Conservation (phyloP, 169 alveolate genomes). For the Plasmodium adleri region DNA sequence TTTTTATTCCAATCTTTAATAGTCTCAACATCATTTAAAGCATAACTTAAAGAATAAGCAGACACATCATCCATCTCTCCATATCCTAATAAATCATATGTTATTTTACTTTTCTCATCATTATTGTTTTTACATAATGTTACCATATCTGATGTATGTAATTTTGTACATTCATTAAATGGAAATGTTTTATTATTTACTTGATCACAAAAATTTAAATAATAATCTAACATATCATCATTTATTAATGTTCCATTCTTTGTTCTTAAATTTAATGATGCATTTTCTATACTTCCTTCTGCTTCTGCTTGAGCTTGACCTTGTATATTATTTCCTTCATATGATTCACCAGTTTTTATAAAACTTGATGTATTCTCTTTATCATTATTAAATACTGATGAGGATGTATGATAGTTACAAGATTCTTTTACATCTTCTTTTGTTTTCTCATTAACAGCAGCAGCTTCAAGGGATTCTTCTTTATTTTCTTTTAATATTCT, state of each 20-base stretch:
- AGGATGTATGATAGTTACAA: too few relatives aligned
- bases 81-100: constrained; percentile 38
- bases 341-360: too few relatives aligned
- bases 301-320: too few relatives aligned
- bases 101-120: constrained; percentile 23
- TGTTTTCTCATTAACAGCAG: too few relatives aligned
- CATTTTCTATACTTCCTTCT: too few relatives aligned
- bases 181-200: constrained; percentile 8
- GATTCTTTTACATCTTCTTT: too few relatives aligned
- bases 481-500: too few relatives aligned
- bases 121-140: constrained; percentile 23
- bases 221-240: constrained; percentile 2
- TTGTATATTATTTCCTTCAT: too few relatives aligned
- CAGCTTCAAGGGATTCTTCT: too few relatives aligned
- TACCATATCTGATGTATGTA: neutral
- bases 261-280: too few relatives aligned
- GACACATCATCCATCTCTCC: constrained; percentile 44
- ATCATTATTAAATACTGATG: too few relatives aligned
- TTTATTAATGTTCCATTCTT: neutral
- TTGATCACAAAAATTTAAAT: constrained; percentile 14
- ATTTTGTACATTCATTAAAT: neutral
- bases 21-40: constrained; percentile 7
- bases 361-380: too few relatives aligned
- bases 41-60: constrained; percentile 17
- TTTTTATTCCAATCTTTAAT: constrained; percentile 48